Base-by-base conservation (phyloP, 2,329 filamentous ascomycete species). In the Nemania sp. region DNA sequence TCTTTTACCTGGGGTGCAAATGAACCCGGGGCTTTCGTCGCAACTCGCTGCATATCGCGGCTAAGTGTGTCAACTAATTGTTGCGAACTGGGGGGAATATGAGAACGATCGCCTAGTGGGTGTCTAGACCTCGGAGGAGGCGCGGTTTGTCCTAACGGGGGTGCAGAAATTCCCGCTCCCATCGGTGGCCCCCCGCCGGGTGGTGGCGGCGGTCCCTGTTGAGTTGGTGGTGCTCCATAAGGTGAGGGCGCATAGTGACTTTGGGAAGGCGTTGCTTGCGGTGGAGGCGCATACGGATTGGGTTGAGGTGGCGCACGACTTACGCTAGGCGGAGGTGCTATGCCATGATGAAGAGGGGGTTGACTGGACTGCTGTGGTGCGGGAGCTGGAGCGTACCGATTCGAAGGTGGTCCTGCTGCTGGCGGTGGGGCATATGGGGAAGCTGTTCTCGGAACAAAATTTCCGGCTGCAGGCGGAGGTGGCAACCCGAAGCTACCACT, bases 1-100 rank as follows among this genome's bases (percentile, higher is more conserved):
- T 98, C 95, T 70, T 92, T 90, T 18, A 99, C 92, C 74, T 98
- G 93, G 13, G 88, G 84, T 65, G 91, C 89, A 78, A 95, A 97
- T 15, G 89, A 88, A n/a, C 89, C 81, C 17, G 95, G 95, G 0
- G 95, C 95, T 68, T 91, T 90, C 34, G 87, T 79, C 61, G 93
- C 93, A 57, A 99, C 90, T 35, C 92, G 90, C 69, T 94, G 88
- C 86, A 98, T 92, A 69, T 98, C 94, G 34, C 84, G 83, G 55
- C 81, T 88, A 49, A 99, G 83, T 39, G 96, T 85, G 54, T 97
- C 90, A 55, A 90, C 92, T 68, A 99, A 82, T 51, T 86, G 87
- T 73, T 89, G 87, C 13, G 94, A 91, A 53, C 82, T 81, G 12
- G 86, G 75, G 0, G 94, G 90, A 59, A 99, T 97, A 75, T 98